phyloP scores from a whole-genome alignment of 148 eudicot genomes.

The Pharnaceum exiguum region DNA sequence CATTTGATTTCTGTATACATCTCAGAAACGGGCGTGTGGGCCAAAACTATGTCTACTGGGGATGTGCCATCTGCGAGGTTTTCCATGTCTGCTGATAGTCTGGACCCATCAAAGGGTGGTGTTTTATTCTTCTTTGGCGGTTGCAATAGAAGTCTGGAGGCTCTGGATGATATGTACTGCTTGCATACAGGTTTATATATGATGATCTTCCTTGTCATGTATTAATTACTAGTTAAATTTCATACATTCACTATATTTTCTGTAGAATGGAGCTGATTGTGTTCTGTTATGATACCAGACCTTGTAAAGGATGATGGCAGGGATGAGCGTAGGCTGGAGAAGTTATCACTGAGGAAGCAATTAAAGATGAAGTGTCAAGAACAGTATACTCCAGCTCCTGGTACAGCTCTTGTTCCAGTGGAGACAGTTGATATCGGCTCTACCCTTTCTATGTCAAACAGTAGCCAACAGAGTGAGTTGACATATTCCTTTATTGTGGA shows the following conservation, averaged over 20 bases:
- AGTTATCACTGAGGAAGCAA: conserved; percentile 76
- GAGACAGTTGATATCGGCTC: conserved; percentile 35
- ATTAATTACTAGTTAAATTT: neutral
- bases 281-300: conserved; percentile 31
- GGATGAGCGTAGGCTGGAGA: conserved; percentile 69
- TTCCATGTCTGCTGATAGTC: conserved; percentile 87
- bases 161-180: conserved; percentile 83
- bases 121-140: conserved; percentile 82
- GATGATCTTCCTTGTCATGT: neutral
- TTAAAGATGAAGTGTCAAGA: conserved; percentile 75
- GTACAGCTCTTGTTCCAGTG: conserved; percentile 30
- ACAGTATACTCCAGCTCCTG: conserved; percentile 30
- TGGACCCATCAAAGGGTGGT: conserved; percentile 72
- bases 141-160: conserved; percentile 77
- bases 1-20: neutral
- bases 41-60: conserved; percentile 56
- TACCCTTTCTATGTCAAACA: conserved; percentile 28
- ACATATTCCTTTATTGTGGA: neutral
- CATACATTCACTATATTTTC: neutral
- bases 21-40: conserved; percentile 72
- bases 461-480: conserved; percentile 41
- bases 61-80: conserved; percentile 90
- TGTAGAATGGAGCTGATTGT: conserved; percentile 1
- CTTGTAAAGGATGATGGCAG: conserved; percentile 46
- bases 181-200: conserved; percentile 67